Evolutionary conservation across 176 grass and related monocot genomes (phyloP).

Genomic region (Areca catechu): DNA sequence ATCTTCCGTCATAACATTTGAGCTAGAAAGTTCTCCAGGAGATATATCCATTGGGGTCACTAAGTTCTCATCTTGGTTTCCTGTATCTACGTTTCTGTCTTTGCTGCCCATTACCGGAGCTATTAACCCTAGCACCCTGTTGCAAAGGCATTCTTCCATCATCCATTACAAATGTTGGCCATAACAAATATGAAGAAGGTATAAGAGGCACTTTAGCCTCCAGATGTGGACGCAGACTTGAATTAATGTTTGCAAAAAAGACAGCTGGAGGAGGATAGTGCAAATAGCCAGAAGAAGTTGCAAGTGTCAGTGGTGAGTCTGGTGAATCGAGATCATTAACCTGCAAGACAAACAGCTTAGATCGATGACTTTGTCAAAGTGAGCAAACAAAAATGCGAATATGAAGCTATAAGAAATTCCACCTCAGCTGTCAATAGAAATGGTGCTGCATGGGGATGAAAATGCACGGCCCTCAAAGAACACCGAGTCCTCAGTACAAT

Average conservation of each 20-base stretch:
- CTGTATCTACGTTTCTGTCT: slow-evolving; percentile 32
- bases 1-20: slow-evolving; percentile 19
- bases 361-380: not conserved
- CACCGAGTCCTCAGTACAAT: slow-evolving; percentile 85
- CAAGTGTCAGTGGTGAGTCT: slow-evolving; percentile 66
- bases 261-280: slow-evolving; percentile 65
- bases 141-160: slow-evolving; percentile 30
- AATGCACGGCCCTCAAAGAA: slow-evolving; percentile 97
- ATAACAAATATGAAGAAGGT: slow-evolving; percentile 33
- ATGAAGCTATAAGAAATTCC: slow-evolving; percentile 10
- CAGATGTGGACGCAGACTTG: slow-evolving; percentile 36
- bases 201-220: slow-evolving; percentile 24
- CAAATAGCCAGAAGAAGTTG: slow-evolving; percentile 86
- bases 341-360: slow-evolving; percentile 27
- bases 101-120: slow-evolving; percentile 29
- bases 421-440: slow-evolving; percentile 98
- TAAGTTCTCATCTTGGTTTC: slow-evolving; percentile 30
- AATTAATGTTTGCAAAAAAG: slow-evolving; percentile 59
- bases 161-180: slow-evolving; percentile 37
- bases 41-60: slow-evolving; percentile 75
- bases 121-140: slow-evolving; percentile 34
- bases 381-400: slow-evolving; percentile 17
- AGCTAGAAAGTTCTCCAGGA: slow-evolving; percentile 44
- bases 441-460: slow-evolving; percentile 89
- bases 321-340: slow-evolving; percentile 92